Evolutionary conservation across 2,329 filamentous ascomycete species (phyloP), one percentile per base, ranked within the genome.

Genomic region (Ilyonectria mors-panacis): DNA sequence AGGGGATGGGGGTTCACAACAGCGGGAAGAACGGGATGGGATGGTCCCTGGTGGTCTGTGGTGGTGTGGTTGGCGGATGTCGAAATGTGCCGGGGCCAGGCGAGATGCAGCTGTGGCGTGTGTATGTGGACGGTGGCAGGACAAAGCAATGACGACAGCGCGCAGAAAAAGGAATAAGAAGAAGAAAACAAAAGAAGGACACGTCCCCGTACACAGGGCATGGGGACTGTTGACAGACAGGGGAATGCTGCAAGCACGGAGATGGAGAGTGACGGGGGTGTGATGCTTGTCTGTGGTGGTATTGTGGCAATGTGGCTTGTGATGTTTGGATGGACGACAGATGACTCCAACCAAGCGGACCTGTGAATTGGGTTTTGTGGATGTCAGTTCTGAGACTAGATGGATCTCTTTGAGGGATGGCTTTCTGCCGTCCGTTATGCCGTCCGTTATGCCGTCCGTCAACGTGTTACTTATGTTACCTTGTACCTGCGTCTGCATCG

Each of bases 141-240:
- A 39, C n/a, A 30, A 35, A 33, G 30, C 48, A 54, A 59, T 33
- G 50, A 48, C 23, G 39, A 35, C 21, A 37, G 35, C 21, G 35
- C 4, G 6, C 15, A 13, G 23, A 12, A 30, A 30, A 37, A 21
- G 15, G 4, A 63, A 33, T 15, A 5, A 37, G n/a, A 33, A 35
- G 35, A 51, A 39, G 17, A 61, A 44, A 62, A 23, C 26, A 19
- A 23, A 21, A 51, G 39, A 26, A 61, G 37, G 30, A 54, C 44
- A 58, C 12, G 50, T 35, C 39, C 39, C 39, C 45, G 17, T 53
- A 39, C 50, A 28, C 19, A 51, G 47, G 58, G 71, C 65, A 55
- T 60, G 55, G 59, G 53, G 66, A 68, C 53, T 59, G 58, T 68
- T 73, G 68, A 66, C 68, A 70, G 64, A 59, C 70, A 74, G 65